Base-by-base conservation (phyloP, 169 alveolate species). In the Plasmodium adleri region DNA sequence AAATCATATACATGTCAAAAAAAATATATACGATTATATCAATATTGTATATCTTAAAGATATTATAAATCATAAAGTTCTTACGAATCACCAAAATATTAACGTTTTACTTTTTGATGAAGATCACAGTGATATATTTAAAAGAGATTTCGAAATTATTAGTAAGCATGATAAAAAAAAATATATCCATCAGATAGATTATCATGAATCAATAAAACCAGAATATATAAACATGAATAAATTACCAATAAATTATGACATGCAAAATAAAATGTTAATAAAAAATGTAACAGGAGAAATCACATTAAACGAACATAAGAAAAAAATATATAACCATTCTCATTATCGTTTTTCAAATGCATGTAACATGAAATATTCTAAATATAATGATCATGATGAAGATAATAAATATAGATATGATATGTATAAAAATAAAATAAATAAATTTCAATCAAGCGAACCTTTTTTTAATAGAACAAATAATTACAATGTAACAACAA, bases 301-400 rank as follows among this genome's bases (percentile, higher is more conserved):
- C 20, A 54, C 63, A 54, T n/a, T 54, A 9, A n/a, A 50, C 2
- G 72, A 72, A 54, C 86, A 72, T 63, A 32, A 72, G 22, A 43
- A 43, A 22, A 7, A 22, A 8, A 72, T 32, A 22, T 72, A 52
- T 59, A 3, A 54, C 15, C 71, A 72, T 24, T 72, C 70, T 8
- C 5, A 67, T 5, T 72, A 54, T 56, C 50, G 58, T 28, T 54
- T 56, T 54, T 56, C 86, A 9, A 54, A 13, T 56, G 68, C 39
- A 6, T 72, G 86, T 63, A 72, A 26, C 47, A n/a, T 32, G 6
- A 28, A 6, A 39, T 63, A 72, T 13, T 50, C 72, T 26, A 12
- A 54, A 12, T 26, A 72, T 62, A 28, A 70, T 22, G 70, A 72
- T 72, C 86, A 72, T 54, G 72, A 72, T 20, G 52, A 24, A 17